phyloP scores from a whole-genome alignment of 163 green algal genomes.

The Scenedesmus sp. region DNA sequence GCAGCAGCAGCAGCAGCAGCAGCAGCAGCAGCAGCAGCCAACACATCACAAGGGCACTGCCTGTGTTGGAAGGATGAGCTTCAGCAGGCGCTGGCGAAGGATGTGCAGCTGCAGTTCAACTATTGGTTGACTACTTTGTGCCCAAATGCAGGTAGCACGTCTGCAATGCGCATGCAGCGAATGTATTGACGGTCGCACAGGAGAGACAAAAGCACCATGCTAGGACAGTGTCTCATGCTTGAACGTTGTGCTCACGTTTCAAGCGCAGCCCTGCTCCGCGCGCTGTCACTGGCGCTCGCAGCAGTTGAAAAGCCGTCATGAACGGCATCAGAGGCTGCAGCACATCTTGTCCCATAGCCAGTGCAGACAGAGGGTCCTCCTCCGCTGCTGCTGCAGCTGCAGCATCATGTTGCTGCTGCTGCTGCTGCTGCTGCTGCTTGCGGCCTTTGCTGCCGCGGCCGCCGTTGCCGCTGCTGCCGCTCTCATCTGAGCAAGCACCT shows the following conservation, averaged over 20 bases:
- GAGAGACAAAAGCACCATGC: not conserved
- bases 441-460: not conserved
- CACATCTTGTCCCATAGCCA: constrained; percentile 50
- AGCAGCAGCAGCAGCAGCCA: not conserved
- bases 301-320: constrained; percentile 54
- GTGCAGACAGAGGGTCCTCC: constrained; percentile 44
- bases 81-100: no score
- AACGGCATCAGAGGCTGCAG: constrained; percentile 55
- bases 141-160: not conserved
- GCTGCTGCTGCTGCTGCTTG: constrained; percentile 9
- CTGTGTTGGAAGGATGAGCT: no score
- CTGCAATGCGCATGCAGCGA: not conserved
- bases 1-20: not conserved
- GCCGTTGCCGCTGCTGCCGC: not conserved
- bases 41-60: not conserved
- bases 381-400: not conserved
- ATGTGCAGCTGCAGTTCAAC: not conserved
- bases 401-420: not conserved
- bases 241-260: constrained; percentile 39
- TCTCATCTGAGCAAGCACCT: not conserved
- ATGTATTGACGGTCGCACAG: not conserved
- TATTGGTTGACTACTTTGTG: no score
- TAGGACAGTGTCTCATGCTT: not conserved
- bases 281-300: constrained; percentile 31
- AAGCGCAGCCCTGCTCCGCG: constrained; percentile 41